phyloP scores from a whole-genome alignment of 169 alveolate genomes.

The Plasmodium gaboni region DNA sequence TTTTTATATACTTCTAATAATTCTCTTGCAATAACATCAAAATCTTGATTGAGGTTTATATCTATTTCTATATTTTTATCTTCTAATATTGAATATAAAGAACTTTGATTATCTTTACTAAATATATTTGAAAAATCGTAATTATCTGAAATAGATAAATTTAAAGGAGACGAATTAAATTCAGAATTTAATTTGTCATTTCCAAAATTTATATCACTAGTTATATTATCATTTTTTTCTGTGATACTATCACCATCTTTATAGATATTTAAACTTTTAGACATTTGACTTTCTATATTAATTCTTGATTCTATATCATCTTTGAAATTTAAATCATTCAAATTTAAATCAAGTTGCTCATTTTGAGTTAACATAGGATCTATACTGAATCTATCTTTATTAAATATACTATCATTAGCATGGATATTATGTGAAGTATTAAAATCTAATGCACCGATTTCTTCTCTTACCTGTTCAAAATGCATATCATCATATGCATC shows the following conservation, averaged over 20 bases:
- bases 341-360: slow-evolving; percentile 55
- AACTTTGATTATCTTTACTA: slow-evolving; percentile 59
- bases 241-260: slow-evolving; percentile 22
- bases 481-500: slow-evolving; percentile 6
- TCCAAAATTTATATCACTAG: slow-evolving; percentile 10
- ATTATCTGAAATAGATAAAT: slow-evolving; percentile 23
- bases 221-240: slow-evolving; percentile 28
- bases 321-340: slow-evolving; percentile 48
- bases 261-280: slow-evolving; percentile 40
- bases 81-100: slow-evolving; percentile 38
- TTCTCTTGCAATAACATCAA: slow-evolving; percentile 66
- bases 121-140: slow-evolving; percentile 39
- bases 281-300: slow-evolving; percentile 52
- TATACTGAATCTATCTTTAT: slow-evolving; percentile 40
- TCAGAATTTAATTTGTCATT: slow-evolving; percentile 58
- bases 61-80: slow-evolving; percentile 24
- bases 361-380: slow-evolving; percentile 51
- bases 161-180: slow-evolving; percentile 52
- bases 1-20: slow-evolving; percentile 60
- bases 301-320: slow-evolving; percentile 58
- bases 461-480: slow-evolving; percentile 72
- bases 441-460: slow-evolving; percentile 17
- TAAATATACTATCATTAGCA: slow-evolving; percentile 1
- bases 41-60: slow-evolving; percentile 61
- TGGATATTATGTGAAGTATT: slow-evolving; percentile 18